Evolutionary conservation across 2,329 filamentous ascomycete species (phyloP).

Genomic region (Berkeleyomyces rouxiae): DNA sequence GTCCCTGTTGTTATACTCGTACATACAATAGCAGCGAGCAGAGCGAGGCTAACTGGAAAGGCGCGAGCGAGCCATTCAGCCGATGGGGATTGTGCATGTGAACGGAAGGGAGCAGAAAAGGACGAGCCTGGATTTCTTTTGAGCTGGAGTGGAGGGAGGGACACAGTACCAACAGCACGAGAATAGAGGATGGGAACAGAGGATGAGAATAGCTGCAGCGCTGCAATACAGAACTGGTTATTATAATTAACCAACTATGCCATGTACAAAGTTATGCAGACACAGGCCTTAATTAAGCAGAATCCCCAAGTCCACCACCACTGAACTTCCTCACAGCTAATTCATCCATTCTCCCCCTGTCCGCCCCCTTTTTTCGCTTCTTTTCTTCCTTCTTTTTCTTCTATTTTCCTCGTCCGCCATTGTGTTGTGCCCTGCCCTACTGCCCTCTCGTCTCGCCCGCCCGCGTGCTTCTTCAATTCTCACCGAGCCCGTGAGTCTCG

Average conservation of each 20-base stretch:
- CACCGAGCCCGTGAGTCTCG: background rate
- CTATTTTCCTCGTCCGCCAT: background rate
- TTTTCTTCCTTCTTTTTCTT: conserved; percentile 2
- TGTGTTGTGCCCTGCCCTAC: background rate
- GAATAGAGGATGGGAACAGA: background rate
- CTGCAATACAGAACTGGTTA: background rate
- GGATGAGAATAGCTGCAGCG: background rate
- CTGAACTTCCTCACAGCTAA: conserved; percentile 1
- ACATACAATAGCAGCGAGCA: too few relatives aligned
- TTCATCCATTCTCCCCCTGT: background rate
- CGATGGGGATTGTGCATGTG: too few relatives aligned
- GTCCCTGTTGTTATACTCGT: too few relatives aligned
- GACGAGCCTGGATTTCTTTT: too few relatives aligned
- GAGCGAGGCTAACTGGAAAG: too few relatives aligned
- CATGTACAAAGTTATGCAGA: too few relatives aligned
- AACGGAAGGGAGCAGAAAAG: too few relatives aligned
- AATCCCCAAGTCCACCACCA: background rate
- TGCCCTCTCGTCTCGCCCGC: background rate
- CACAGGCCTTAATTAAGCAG: too few relatives aligned
- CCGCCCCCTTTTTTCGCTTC: background rate
- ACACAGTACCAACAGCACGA: too few relatives aligned
- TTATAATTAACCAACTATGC: too few relatives aligned
- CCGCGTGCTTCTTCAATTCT: background rate
- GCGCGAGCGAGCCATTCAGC: too few relatives aligned
- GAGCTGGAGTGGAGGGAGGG: too few relatives aligned